Evolutionary conservation across 2,329 filamentous ascomycete species (phyloP), one percentile per base, ranked within the genome.

Genomic region (Trichoderma semiorbis): DNA sequence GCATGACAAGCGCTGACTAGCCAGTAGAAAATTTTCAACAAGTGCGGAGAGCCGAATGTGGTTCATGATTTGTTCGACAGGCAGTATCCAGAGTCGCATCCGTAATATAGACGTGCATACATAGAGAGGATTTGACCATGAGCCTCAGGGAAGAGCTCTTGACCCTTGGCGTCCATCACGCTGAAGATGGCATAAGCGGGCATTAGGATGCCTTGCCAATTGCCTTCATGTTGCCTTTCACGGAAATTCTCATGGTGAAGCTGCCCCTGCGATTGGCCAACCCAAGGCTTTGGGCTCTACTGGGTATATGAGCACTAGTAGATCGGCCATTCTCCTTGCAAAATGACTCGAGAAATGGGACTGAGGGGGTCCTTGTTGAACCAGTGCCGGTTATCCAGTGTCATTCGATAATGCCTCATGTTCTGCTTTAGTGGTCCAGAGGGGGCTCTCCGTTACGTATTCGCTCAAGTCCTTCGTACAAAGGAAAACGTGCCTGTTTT

Each of bases 1-100:
- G 65, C 55, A 69, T 69, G 65, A 60, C 65, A 69, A 69, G 65
- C 26, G 65, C 65, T 69, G 65, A 69, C 55, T 26, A 18, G 65
- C 32, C 24, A 39, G 14, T 30, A 26, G 55, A 69, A 61, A 47
- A 47, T 61, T 69, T 50, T 30, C 43, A 47, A 21, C 26, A 28
- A 55, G 11, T 47, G 34, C 36, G 53, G 65, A 68, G 55, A 18
- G 55, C n/a, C 11, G 34, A 32, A 14, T 10, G 21, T 55, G 12
- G 8, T 34, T 43, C 12, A 3, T 30, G 21, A 14, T 57, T 26
- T 55, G 14, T n/a, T 28, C 1, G 39, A 5, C 11, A 8, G 16
- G 1, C 5, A 50, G 43, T 5, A 12, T 50, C 3, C n/a, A 30
- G 18, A 21, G 47, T 14, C 18, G 26, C 21, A 53, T 53, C 47